Evolutionary conservation across 1,139 yeast species (phyloP).

Genomic region (Groenewaldozyma sp.): DNA sequence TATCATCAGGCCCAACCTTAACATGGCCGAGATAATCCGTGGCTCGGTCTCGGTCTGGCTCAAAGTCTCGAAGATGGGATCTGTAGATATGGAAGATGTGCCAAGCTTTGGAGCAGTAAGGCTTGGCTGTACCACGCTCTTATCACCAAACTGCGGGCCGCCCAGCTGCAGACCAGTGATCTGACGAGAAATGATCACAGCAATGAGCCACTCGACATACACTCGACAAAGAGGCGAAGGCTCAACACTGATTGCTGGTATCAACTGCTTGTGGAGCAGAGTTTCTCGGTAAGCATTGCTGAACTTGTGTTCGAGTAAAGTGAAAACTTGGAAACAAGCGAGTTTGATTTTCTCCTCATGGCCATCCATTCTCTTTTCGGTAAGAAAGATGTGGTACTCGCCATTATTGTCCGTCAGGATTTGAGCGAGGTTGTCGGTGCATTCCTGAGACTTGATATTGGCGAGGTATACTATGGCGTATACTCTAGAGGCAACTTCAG

Average conservation of each 20-base stretch:
- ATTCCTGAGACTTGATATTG: constrained; percentile 39
- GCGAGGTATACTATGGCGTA: constrained; percentile 21
- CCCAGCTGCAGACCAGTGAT: background rate
- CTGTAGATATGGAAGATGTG: background rate
- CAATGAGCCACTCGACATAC: constrained; percentile 71
- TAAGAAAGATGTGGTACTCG: constrained; percentile 36
- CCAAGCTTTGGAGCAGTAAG: background rate
- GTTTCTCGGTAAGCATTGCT: constrained; percentile 14
- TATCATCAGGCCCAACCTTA: constrained; percentile 47
- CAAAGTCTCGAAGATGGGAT: constrained; percentile 23
- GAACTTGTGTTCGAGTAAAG: constrained; percentile 31
- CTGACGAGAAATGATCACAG: constrained; percentile 29
- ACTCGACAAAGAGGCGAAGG: constrained; percentile 70
- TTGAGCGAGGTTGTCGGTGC: constrained; percentile 33
- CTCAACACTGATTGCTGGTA: constrained; percentile 40
- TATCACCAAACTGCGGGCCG: background rate
- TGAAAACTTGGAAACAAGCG: constrained; percentile 45
- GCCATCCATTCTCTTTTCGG: constrained; percentile 52
- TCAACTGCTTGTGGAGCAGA: constrained; percentile 21
- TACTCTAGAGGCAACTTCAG: constrained; percentile 52
- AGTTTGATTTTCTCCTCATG: constrained; percentile 60
- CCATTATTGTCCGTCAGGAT: constrained; percentile 36
- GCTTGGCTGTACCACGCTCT: background rate
- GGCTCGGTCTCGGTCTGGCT: constrained; percentile 25
- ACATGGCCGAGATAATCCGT: constrained; percentile 21